Evolutionary conservation across 768 basidiomycete genomes (phyloP).

Genomic region (Sporobolomyces pararoseus): DNA sequence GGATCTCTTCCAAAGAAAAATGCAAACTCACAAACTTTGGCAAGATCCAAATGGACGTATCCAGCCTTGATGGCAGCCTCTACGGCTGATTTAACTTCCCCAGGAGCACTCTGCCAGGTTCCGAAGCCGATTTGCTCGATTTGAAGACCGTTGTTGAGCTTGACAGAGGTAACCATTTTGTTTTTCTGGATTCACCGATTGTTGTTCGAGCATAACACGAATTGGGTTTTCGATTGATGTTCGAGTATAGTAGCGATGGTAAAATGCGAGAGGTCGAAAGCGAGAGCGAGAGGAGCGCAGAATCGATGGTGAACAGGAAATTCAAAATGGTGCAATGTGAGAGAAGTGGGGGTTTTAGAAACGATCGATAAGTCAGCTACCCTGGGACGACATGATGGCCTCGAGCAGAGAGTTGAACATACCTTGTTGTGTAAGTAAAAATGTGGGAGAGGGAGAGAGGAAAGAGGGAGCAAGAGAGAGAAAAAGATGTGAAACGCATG

Average conservation of each 20-base stretch:
- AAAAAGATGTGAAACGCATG: not conserved
- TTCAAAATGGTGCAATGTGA: not conserved
- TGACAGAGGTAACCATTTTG: conserved; percentile 44
- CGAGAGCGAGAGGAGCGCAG: not conserved
- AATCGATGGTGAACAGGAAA: not conserved
- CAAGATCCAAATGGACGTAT: conserved; percentile 79
- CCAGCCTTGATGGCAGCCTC: conserved; percentile 63
- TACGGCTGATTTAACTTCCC: conserved; percentile 59
- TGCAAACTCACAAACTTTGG: no score
- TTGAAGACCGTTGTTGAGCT: conserved; percentile 55
- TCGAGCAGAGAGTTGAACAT: not conserved
- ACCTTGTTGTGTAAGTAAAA: not conserved
- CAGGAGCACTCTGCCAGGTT: conserved; percentile 71
- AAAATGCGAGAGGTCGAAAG: not conserved
- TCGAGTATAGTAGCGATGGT: not conserved
- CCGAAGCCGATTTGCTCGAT: conserved; percentile 76
- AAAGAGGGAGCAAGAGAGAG: conserved; percentile 8
- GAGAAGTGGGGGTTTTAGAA: no score
- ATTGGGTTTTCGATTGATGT: no score
- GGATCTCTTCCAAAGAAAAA: no score
- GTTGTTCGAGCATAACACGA: no score
- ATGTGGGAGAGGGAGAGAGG: not conserved
- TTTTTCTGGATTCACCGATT: not conserved
- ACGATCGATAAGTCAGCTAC: no score
- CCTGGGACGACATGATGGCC: no score